Conservation (phyloP, 1,284 basidiomycete species). For the Leccinum pachyderme region DNA sequence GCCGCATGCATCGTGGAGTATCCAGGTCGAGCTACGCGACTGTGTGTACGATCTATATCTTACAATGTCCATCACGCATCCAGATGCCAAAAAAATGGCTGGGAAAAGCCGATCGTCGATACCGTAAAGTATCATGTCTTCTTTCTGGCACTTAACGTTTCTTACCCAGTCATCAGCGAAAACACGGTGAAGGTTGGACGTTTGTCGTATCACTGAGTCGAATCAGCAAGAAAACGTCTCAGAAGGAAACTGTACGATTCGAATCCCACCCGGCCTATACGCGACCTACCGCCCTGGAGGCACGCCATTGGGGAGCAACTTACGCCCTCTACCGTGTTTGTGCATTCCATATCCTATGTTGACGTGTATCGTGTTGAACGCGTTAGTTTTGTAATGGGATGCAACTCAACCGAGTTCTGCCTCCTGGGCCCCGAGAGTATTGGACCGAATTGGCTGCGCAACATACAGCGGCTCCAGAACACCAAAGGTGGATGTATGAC, state of each 20-base stretch:
- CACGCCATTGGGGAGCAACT: conserved; percentile 85
- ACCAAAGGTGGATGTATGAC: conserved; percentile 84
- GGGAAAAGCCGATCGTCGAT: conserved; percentile 78
- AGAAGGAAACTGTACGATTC: conserved; percentile 69
- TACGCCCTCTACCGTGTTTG: conserved; percentile 85
- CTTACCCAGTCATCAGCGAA: conserved; percentile 35
- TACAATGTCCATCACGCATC: conserved; percentile 3
- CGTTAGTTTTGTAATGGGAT: conserved; percentile 76
- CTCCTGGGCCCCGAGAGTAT: conserved; percentile 79
- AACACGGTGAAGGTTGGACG: conserved; percentile 51
- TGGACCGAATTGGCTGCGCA: conserved; percentile 76
- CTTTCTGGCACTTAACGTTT: background rate
- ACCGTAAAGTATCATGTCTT: conserved; percentile 46
- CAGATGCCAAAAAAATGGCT: conserved; percentile 83
- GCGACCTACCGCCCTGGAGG: conserved; percentile 65
- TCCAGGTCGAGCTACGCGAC: conserved; percentile 2
- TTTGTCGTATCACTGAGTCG: conserved; percentile 65
- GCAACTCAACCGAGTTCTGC: conserved; percentile 75
- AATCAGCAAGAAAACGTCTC: conserved; percentile 67
- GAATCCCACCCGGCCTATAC: conserved; percentile 69
- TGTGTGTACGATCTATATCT: background rate
- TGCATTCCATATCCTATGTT: conserved; percentile 20
- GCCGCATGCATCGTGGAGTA: conserved; percentile 1
- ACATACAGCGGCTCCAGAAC: conserved; percentile 64
- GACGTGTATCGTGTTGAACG: conserved; percentile 10